phyloP scores from a whole-genome alignment of 306 rosid genomes.

The Cicer arietinum region DNA sequence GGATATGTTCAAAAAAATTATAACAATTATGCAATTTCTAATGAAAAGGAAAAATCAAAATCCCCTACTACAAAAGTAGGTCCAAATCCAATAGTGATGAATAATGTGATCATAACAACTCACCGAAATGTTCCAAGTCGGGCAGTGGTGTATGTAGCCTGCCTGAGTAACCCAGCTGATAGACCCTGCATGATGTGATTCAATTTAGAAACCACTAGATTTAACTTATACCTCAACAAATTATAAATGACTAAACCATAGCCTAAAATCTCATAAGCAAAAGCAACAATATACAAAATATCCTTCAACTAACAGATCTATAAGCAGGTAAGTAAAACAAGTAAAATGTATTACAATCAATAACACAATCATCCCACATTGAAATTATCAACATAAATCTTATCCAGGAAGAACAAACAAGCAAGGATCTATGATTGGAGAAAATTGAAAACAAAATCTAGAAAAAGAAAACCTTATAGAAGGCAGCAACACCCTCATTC shows the following conservation, averaged over 20 bases:
- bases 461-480: conserved; percentile 74
- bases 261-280: conserved; percentile 8
- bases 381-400: conserved; percentile 17
- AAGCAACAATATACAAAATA: not conserved
- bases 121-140: conserved; percentile 95
- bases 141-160: conserved; percentile 97
- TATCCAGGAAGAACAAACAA: conserved; percentile 19
- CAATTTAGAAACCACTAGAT: conserved; percentile 36
- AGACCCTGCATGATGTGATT: conserved; percentile 71
- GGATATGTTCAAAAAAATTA: not conserved
- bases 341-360: not conserved
- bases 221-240: conserved; percentile 19
- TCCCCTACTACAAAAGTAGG: not conserved
- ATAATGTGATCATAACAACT: conserved; percentile 42
- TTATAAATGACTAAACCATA: conserved; percentile 7
- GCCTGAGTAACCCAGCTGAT: conserved; percentile 95
- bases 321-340: conserved; percentile 14
- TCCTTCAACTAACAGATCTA: conserved; percentile 39
- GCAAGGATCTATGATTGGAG: conserved; percentile 28
- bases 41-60: not conserved
- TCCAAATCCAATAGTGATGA: not conserved
- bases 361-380: conserved; percentile 18
- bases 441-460: conserved; percentile 28
- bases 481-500: conserved; percentile 86
- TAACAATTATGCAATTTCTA: not conserved